phyloP scores from a whole-genome alignment of 805 yeast species.

The Schwanniomyces pseudopolymorphus region DNA sequence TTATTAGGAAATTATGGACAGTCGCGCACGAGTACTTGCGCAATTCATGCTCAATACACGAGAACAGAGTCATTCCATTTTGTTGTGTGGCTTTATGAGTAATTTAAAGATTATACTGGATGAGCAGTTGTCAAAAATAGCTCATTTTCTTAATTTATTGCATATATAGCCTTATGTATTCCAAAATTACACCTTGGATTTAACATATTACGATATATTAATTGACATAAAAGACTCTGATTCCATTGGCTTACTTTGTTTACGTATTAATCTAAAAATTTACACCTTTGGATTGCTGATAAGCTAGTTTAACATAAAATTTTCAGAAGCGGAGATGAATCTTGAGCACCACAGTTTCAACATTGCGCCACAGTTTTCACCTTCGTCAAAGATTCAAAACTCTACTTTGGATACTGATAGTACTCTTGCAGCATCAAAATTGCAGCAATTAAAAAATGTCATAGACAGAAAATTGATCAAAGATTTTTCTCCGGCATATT shows the following conservation, averaged over 20 bases:
- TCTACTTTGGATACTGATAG: neutral
- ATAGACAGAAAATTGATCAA: constrained; percentile 13
- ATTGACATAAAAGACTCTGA: too few species aligned
- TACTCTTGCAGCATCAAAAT: neutral
- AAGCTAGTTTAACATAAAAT: too few species aligned
- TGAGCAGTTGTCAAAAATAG: too few species aligned
- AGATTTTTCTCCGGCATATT: constrained; percentile 53
- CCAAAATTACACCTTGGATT: too few species aligned
- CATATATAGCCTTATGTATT: too few species aligned
- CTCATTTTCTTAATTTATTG: too few species aligned
- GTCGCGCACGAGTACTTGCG: neutral
- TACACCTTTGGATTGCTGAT: too few species aligned
- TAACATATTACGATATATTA: too few species aligned
- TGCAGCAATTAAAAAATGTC: constrained; percentile 2
- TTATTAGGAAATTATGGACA: neutral
- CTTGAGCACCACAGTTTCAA: neutral
- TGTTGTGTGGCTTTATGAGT: neutral
- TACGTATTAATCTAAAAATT: too few species aligned
- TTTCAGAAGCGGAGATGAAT: neutral
- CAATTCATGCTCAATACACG: neutral
- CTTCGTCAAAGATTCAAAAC: neutral
- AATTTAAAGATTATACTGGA: too few species aligned
- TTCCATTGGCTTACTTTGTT: too few species aligned
- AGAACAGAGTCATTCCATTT: neutral
- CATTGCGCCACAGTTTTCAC: constrained; percentile 1